Evolutionary conservation across 768 basidiomycete species (phyloP).

Genomic region (Pleurotus ostreatus): DNA sequence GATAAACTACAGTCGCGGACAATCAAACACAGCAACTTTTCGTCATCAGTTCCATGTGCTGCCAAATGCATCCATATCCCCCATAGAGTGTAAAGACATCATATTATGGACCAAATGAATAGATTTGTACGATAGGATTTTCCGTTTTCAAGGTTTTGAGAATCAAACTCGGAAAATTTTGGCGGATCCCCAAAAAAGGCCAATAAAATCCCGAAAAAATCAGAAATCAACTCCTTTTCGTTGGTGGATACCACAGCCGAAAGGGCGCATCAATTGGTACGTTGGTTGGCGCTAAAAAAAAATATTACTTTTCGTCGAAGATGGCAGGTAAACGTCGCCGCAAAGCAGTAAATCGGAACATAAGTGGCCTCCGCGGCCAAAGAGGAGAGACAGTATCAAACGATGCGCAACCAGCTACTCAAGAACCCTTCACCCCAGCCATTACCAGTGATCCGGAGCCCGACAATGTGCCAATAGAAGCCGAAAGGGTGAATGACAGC

Average conservation of each 20-base stretch:
- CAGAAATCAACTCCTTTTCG: conserved; percentile 8
- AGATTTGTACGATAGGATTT: background rate
- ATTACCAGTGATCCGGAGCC: background rate
- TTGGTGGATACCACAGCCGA: background rate
- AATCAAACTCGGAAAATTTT: conserved; percentile 1
- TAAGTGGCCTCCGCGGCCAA: background rate
- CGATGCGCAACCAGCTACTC: background rate
- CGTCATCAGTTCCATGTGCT: no score
- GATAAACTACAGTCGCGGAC: conserved; percentile 19
- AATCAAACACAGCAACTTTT: conserved; percentile 19
- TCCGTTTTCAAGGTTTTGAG: background rate
- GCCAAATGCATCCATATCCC: no score
- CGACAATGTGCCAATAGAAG: background rate
- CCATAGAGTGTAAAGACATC: background rate
- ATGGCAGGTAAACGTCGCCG: background rate
- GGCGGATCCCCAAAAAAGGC: conserved; percentile 3
- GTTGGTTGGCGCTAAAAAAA: background rate
- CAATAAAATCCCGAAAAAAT: conserved; percentile 7
- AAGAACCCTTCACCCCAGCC: background rate
- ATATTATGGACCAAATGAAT: background rate
- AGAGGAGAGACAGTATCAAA: background rate
- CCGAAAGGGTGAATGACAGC: background rate
- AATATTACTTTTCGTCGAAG: background rate
- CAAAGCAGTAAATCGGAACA: background rate
- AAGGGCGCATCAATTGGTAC: background rate